Evolutionary conservation across 2,329 filamentous ascomycete species (phyloP).

Genomic region (Cytospora mali): DNA sequence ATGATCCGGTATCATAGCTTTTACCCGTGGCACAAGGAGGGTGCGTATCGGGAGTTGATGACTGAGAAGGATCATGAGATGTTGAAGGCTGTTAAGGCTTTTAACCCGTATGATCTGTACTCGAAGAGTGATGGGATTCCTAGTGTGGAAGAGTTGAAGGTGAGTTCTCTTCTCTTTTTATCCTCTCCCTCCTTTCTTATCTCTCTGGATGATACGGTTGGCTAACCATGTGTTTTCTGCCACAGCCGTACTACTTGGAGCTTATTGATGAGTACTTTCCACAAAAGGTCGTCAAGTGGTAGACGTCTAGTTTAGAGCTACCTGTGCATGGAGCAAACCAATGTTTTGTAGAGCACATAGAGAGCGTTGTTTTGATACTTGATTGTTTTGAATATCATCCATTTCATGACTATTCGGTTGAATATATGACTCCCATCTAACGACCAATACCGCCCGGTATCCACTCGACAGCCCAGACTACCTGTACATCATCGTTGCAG

Average conservation of each 20-base stretch:
- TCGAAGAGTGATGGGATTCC: conserved; percentile 87
- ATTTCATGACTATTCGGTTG: not conserved
- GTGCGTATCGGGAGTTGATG: conserved; percentile 83
- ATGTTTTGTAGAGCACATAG: not conserved
- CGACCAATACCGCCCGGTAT: not conserved
- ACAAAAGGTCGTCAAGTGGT: conserved; percentile 71
- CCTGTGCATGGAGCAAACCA: not conserved
- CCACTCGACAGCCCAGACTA: not conserved
- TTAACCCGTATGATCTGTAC: conserved; percentile 91
- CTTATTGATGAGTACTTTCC: conserved; percentile 77
- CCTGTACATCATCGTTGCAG: not conserved
- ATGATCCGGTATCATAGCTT: conserved; percentile 95
- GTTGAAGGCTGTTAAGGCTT: conserved; percentile 78
- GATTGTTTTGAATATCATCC: not conserved
- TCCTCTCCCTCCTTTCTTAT: not conserved
- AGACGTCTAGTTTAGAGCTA: conserved; percentile 27
- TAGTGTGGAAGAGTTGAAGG: conserved; percentile 75
- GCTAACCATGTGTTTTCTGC: conserved; percentile 9
- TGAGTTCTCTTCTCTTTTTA: conserved; percentile 37
- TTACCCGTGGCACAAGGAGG: conserved; percentile 86
- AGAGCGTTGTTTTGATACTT: not conserved
- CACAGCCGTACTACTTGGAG: conserved; percentile 71
- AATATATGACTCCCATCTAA: not conserved
- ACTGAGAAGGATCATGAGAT: conserved; percentile 77
- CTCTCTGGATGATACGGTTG: not conserved